phyloP scores from a whole-genome alignment of 139 green algal genomes.

The Chlamydomonas sp. region DNA sequence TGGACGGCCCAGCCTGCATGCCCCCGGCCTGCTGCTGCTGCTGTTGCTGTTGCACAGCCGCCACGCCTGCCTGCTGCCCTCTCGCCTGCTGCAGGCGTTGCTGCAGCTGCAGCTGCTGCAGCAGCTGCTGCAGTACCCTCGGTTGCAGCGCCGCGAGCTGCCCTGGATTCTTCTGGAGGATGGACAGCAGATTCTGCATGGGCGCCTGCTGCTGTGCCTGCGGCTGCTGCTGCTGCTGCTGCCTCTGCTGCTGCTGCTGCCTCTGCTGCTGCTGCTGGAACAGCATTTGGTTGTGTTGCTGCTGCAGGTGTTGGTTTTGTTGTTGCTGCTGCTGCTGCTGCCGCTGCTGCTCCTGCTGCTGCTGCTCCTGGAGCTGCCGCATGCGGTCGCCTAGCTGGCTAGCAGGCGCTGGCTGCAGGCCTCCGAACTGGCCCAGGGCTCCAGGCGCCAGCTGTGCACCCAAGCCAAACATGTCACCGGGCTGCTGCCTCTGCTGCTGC shows the following conservation, averaged over 20 bases:
- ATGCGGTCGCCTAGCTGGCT: too few relatives aligned
- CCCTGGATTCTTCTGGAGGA: too few relatives aligned
- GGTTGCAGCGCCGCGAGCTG: not conserved
- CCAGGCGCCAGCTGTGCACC: too few relatives aligned
- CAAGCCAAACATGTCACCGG: too few relatives aligned
- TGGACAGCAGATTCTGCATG: not conserved
- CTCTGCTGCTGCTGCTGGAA: conserved; percentile 1
- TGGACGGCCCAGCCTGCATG: too few relatives aligned
- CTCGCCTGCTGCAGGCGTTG: not conserved
- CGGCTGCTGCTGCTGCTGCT: not conserved
- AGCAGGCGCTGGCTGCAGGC: too few relatives aligned
- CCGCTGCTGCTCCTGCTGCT: not conserved
- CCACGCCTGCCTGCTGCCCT: not conserved
- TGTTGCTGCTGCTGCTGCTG: not conserved
- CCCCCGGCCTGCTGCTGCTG: not conserved
- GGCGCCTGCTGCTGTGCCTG: not conserved
- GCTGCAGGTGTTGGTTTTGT: not conserved
- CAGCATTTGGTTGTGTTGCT: not conserved
- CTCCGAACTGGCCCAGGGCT: too few relatives aligned
- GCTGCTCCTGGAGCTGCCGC: not conserved
- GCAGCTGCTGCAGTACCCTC: not conserved
- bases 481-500: conserved; percentile 2
- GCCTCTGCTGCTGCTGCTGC: not conserved
- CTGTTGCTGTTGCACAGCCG: not conserved
- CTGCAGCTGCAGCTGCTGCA: not conserved